These are phyloP conservation scores for Phytophthora tubulina DNA, from an alignment of 352 stramenopile species.

Conservation along the genomic window DNA sequence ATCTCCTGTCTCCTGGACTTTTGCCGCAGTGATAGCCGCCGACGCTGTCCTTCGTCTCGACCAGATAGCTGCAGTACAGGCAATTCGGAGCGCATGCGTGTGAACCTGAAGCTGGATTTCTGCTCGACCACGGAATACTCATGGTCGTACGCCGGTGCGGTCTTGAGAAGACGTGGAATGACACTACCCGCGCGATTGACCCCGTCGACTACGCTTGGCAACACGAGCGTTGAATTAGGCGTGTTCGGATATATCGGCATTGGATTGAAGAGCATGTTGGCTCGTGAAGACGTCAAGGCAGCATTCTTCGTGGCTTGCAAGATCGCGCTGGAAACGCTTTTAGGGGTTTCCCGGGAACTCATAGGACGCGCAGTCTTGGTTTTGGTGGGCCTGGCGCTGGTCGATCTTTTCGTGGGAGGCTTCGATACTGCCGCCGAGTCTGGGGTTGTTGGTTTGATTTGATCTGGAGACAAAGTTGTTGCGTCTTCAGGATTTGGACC, in stretches of 20 bases:
- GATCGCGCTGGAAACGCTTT: slow-evolving; percentile 27
- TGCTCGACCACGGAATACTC: slow-evolving; percentile 12
- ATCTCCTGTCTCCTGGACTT: slow-evolving; percentile 34
- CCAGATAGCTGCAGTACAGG: slow-evolving; percentile 30
- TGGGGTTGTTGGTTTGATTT: neutral
- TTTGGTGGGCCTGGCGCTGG: slow-evolving; percentile 10
- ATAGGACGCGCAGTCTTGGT: slow-evolving; percentile 13
- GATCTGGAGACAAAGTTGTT: neutral
- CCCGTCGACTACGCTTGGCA: slow-evolving; percentile 35
- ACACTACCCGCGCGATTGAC: slow-evolving; percentile 11
- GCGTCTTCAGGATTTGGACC: slow-evolving; percentile 21
- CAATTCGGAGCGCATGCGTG: slow-evolving; percentile 41
- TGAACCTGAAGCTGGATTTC: slow-evolving; percentile 28
- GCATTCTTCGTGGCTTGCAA: slow-evolving; percentile 26
- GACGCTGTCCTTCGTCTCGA: slow-evolving; percentile 26
- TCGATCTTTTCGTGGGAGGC: slow-evolving; percentile 1
- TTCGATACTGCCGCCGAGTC: slow-evolving; percentile 5
- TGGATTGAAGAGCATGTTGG: slow-evolving; percentile 10
- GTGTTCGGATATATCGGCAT: slow-evolving; percentile 15
- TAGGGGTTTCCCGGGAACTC: slow-evolving; percentile 21
- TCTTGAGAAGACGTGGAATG: slow-evolving; percentile 25
- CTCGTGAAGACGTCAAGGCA: slow-evolving; percentile 8
- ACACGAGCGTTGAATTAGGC: slow-evolving; percentile 4
- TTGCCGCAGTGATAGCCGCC: slow-evolving; percentile 4
- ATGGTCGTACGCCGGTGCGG: slow-evolving; percentile 30